phyloP scores from a whole-genome alignment of 169 alveolate species.

The Cryptosporidium viatorum region DNA sequence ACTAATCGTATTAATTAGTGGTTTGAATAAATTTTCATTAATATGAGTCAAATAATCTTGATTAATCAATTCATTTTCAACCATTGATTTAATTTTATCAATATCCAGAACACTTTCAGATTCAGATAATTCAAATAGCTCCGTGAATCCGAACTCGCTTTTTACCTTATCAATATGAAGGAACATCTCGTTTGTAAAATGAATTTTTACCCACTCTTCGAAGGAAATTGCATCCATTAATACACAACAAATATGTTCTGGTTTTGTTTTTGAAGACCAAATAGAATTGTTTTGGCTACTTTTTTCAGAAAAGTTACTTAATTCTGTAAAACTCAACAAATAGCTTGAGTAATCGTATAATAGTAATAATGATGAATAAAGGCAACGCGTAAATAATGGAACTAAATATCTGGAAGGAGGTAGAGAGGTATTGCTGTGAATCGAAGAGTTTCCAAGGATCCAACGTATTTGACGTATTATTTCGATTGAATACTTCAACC shows the following conservation, averaged over 20 bases:
- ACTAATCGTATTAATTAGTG: background rate
- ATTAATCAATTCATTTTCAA: conserved; percentile 15
- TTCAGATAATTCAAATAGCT: background rate
- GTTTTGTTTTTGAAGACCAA: conserved; percentile 40
- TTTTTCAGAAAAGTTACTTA: conserved; percentile 3
- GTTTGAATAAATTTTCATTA: background rate
- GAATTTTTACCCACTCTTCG: conserved; percentile 20
- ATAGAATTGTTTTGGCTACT: background rate
- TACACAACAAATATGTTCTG: conserved; percentile 48
- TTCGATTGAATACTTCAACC: conserved; percentile 71
- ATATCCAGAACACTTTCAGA: conserved; percentile 14
- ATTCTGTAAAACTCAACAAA: conserved; percentile 10
- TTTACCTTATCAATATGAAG: conserved; percentile 23
- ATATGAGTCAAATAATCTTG: conserved; percentile 29
- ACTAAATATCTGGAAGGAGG: conserved; percentile 69
- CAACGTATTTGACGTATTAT: conserved; percentile 68
- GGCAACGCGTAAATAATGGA: conserved; percentile 66
- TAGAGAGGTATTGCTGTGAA: conserved; percentile 31
- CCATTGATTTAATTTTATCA: conserved; percentile 4
- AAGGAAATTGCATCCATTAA: conserved; percentile 45
- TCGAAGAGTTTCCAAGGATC: conserved; percentile 61
- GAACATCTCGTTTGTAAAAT: conserved; percentile 39
- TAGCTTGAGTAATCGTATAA: conserved; percentile 51
- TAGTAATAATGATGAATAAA: conserved; percentile 37
- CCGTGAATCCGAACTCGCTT: background rate